A percentile compares a stretch with the other conserved stretches of the same genome.
These are phyloP conservation scores for Phaeolepiota aurea DNA, from an alignment of 768 basidiomycete genomes.

Conservation along the genomic window DNA sequence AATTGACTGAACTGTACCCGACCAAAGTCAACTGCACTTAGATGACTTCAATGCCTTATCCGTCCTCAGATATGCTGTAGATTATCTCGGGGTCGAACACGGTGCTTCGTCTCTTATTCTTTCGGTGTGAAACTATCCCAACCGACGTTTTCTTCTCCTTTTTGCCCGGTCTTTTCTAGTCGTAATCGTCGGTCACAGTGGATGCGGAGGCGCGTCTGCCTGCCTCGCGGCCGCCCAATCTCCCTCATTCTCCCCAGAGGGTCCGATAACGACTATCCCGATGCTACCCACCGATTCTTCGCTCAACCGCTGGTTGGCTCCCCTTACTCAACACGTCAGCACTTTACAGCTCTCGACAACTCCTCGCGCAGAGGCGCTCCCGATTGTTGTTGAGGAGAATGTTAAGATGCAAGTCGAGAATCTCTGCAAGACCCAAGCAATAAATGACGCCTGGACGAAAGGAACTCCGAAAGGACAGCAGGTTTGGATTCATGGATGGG, in stretches of 20 bases:
- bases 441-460: slow-evolving; percentile 39
- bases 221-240: slow-evolving; percentile 38
- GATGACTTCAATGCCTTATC: slow-evolving; percentile 67
- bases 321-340: slow-evolving; percentile 48
- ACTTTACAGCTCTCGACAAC: slow-evolving; percentile 33
- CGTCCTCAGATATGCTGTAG: slow-evolving; percentile 69
- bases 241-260: slow-evolving; percentile 17
- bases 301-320: slow-evolving; percentile 65
- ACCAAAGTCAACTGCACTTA: slow-evolving; percentile 60
- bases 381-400: slow-evolving; percentile 48
- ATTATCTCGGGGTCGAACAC: slow-evolving; percentile 65
- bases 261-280: slow-evolving; percentile 23
- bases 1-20: not conserved
- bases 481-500: slow-evolving; percentile 63
- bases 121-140: slow-evolving; percentile 22
- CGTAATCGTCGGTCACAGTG: slow-evolving; percentile 74
- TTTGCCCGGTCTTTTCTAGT: slow-evolving; percentile 39
- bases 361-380: slow-evolving; percentile 27
- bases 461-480: slow-evolving; percentile 32
- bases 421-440: slow-evolving; percentile 34
- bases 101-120: slow-evolving; percentile 44
- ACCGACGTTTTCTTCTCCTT: slow-evolving; percentile 14
- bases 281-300: slow-evolving; percentile 31
- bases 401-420: slow-evolving; percentile 48
- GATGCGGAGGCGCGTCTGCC: slow-evolving; percentile 71